Base-by-base conservation (phyloP, 345 rosid genomes). In the Citrus hindsii region DNA sequence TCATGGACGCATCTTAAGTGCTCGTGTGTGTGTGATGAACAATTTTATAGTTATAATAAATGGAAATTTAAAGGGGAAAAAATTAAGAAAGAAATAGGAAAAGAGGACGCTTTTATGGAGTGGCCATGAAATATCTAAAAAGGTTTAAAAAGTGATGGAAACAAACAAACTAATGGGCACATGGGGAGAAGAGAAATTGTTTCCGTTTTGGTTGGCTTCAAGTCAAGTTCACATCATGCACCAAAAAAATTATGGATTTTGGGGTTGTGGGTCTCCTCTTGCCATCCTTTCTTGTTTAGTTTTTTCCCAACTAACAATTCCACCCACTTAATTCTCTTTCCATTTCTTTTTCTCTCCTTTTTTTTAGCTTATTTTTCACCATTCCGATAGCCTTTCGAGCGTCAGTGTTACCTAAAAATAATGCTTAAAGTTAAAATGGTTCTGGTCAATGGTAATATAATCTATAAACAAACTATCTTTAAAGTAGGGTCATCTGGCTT, bases 171-270 rank as follows among this genome's bases (percentile, higher is more conserved):
- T 67, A 79, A 82, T 74, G 70, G 76, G 66, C 88, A 89, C 92
- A 87, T 89, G 90, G 92, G 85, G 28, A 58, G 67, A 79, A 75
- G 61, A 30, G 81, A 83, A 74, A 77, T 7, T 83, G 88, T 77
- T 83, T 71, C 87, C 82, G 76, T 76, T 56, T 76, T 63, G 87
- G 84, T 79, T 77, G 85, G 79, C 85, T 80, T 82, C 59, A 63
- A 78, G 86, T 82, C 84, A 76, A 83, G 79, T 83, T 77, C 82
- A 61, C 79, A 83, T 86, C 81, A 82, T 85, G 76, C 68, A 75
- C 88, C 86, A 71, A 82, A 82, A 83, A 83, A 37, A 55, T 72
- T 32, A 76, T 12, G 75, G 25, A 61, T 67, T 46, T 46, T 12
- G 30, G 72, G 56, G 55, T 30, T 73, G 88, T 85, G 84, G 86